phyloP scores from a whole-genome alignment of 192 early-diverging fungal species.

The Backusella psychrophila region DNA sequence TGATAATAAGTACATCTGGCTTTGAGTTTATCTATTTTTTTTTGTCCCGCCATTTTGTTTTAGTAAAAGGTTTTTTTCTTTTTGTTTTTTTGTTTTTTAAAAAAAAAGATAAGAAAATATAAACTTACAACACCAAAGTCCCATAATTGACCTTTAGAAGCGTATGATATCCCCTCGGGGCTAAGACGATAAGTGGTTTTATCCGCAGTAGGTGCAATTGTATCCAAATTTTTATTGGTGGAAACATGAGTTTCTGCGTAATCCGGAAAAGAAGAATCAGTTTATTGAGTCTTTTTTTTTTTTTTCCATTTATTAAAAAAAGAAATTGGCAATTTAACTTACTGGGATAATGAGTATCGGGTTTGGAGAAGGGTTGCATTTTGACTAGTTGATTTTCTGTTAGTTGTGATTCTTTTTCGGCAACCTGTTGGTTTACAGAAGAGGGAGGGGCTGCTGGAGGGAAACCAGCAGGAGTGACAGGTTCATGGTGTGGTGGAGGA shows the following conservation, averaged over 20 bases:
- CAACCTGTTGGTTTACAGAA: neutral
- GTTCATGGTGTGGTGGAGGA: neutral
- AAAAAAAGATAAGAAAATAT: slow-evolving; percentile 4
- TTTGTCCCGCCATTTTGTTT: neutral
- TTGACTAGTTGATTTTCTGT: neutral
- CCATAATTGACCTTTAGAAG: slow-evolving; percentile 19
- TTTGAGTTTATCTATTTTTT: slow-evolving; percentile 28
- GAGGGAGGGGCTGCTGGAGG: neutral
- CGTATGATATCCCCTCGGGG: neutral
- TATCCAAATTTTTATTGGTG: slow-evolving; percentile 4
- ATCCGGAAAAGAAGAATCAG: neutral
- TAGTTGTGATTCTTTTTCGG: slow-evolving; percentile 1
- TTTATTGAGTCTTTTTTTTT: neutral
- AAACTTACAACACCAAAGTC: slow-evolving; percentile 37
- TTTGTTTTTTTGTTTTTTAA: neutral
- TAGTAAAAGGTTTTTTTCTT: neutral
- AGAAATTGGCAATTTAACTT: neutral
- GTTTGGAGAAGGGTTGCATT: slow-evolving; percentile 7
- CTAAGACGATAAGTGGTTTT: slow-evolving; percentile 27
- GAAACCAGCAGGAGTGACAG: slow-evolving; percentile 1
- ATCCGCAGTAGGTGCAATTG: slow-evolving; percentile 25
- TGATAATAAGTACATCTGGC: slow-evolving; percentile 34
- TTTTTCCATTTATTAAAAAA: neutral
- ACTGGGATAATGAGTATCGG: slow-evolving; percentile 19
- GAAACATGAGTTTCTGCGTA: slow-evolving; percentile 2